These are phyloP conservation scores for Phalaenopsis hybrid DNA, from an alignment of 116 monocot species.

Conservation along the genomic window DNA sequence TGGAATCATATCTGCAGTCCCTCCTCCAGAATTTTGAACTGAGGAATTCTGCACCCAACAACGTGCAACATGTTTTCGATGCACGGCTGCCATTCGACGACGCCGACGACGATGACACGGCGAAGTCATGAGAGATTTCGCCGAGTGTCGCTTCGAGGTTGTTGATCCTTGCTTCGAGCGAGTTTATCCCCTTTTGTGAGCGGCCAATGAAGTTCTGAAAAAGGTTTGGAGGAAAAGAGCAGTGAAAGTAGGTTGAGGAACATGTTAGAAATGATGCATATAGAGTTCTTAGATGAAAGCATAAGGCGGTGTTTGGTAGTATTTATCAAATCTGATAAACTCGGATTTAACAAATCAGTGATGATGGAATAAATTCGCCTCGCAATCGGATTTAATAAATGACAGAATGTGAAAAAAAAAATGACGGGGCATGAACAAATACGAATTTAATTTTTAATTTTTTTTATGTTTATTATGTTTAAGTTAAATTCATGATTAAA, in stretches of 20 bases:
- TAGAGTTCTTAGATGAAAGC: too few species aligned
- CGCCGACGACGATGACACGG: background rate
- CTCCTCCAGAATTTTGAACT: constrained; percentile 71
- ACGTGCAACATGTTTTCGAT: constrained; percentile 55
- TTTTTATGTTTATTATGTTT: too few species aligned
- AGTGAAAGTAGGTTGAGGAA: background rate
- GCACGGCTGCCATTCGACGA: constrained; percentile 24
- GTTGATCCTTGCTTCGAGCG: constrained; percentile 77
- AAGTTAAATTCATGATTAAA: too few species aligned
- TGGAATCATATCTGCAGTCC: constrained; percentile 36
- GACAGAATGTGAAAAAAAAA: too few species aligned
- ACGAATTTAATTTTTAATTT: too few species aligned
- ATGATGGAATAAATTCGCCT: too few species aligned
- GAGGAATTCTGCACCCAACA: constrained; percentile 74
- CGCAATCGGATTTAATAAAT: too few species aligned
- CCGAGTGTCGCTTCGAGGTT: constrained; percentile 70
- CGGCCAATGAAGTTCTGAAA: constrained; percentile 77
- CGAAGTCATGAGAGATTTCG: constrained; percentile 71
- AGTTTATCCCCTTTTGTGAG: constrained; percentile 79
- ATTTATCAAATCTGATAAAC: too few species aligned
- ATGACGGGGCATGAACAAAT: too few species aligned
- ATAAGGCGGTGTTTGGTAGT: too few species aligned
- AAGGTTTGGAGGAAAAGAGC: background rate
- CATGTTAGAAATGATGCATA: too few species aligned
- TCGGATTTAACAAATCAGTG: too few species aligned